These are phyloP conservation scores for Ramaria sp. DNA, from an alignment of 768 basidiomycete genomes.

Conservation along the genomic window DNA sequence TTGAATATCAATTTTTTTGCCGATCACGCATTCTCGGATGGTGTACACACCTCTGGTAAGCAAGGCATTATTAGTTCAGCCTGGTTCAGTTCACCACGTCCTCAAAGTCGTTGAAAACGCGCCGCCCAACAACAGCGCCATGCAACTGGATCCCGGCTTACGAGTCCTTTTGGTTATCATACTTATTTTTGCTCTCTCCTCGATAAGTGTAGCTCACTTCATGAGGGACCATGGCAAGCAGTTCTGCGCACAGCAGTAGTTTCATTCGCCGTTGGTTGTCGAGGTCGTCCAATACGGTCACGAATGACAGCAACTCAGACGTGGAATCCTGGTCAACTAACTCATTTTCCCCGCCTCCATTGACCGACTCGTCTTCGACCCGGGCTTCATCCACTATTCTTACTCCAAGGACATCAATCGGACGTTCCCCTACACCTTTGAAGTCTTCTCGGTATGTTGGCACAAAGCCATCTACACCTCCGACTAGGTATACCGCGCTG, in stretches of 20 bases:
- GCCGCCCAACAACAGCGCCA: neutral
- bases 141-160: neutral
- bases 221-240: slow-evolving; percentile 8
- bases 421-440: neutral
- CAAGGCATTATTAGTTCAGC: neutral
- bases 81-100: neutral
- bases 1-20: too few species aligned
- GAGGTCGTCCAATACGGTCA: neutral
- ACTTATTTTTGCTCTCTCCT: neutral
- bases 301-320: neutral
- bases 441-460: neutral
- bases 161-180: neutral
- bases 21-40: too few species aligned
- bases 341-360: slow-evolving; percentile 3
- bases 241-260: neutral
- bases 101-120: neutral
- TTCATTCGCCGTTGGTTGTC: slow-evolving; percentile 7
- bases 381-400: neutral
- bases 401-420: neutral
- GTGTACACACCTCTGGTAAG: neutral
- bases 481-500: neutral
- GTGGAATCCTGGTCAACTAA: neutral
- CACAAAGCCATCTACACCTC: slow-evolving; percentile 1
- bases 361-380: slow-evolving; percentile 6
- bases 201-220: neutral